Conservation (phyloP, 495 filamentous ascomycete genomes). For the Chaetomium tenue region DNA sequence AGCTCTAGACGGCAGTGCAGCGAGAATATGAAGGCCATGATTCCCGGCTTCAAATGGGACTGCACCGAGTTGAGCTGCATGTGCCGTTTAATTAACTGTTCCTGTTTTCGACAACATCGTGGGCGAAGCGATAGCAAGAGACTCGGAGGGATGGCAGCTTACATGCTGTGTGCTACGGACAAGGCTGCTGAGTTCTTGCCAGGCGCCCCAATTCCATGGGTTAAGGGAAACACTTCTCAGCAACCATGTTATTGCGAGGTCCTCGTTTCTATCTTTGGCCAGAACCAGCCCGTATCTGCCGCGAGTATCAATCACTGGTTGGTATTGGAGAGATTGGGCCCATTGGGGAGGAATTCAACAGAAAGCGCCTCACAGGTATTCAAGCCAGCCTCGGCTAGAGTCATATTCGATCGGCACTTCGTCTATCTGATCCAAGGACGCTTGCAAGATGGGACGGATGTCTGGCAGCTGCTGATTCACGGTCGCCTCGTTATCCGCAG, state of each 20-base stretch:
- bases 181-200: not conserved
- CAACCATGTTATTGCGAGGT: not conserved
- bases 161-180: not conserved
- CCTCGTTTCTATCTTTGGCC: not conserved
- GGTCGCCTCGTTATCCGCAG: not conserved
- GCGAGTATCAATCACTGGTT: not conserved
- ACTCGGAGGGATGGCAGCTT: not conserved
- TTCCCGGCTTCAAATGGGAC: not conserved
- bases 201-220: not conserved
- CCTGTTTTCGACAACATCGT: not conserved
- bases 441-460: not conserved
- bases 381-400: not conserved
- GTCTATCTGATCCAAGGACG: slow-evolving; percentile 1
- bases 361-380: slow-evolving; percentile 3
- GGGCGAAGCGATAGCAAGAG: not conserved
- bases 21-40: not conserved
- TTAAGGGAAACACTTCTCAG: not conserved
- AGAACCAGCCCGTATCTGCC: slow-evolving; percentile 1
- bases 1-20: not conserved
- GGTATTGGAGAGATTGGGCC: not conserved
- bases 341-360: not conserved
- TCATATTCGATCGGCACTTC: not conserved
- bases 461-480: not conserved
- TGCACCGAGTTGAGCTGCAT: not conserved
- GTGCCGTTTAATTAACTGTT: not conserved